phyloP scores from a whole-genome alignment of 345 rosid genomes.

The Aurinia saxatilis region DNA sequence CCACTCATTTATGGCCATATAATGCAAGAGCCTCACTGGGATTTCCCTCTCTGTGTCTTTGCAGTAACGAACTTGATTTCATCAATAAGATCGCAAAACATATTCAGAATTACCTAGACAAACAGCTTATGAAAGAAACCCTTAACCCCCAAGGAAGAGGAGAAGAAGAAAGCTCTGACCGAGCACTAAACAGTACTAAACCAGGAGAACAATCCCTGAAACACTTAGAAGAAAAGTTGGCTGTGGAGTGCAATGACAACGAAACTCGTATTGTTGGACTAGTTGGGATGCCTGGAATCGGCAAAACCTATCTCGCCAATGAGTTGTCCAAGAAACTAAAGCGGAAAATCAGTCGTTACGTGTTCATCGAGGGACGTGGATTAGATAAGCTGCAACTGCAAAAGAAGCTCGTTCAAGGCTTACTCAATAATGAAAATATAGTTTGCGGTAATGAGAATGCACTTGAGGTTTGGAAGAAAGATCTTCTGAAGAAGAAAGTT shows the following conservation, averaged over 20 bases:
- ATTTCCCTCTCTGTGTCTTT: neutral
- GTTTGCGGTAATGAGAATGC: neutral
- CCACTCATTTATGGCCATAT: neutral
- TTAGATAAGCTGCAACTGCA: neutral
- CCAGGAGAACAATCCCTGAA: neutral
- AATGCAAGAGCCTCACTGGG: neutral
- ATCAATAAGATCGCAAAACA: neutral
- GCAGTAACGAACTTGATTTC: neutral
- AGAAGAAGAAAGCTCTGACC: neutral
- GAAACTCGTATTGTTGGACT: neutral
- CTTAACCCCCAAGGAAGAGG: neutral
- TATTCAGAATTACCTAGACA: neutral
- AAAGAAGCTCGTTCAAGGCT: neutral
- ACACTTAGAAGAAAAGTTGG: neutral
- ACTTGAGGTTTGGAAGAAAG: neutral
- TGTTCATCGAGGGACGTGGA: neutral
- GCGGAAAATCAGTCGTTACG: neutral
- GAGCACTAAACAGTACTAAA: neutral
- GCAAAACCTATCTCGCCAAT: neutral
- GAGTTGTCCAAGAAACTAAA: neutral
- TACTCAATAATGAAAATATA: neutral
- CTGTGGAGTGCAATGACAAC: neutral
- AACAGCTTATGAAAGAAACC: neutral
- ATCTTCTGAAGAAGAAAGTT: neutral
- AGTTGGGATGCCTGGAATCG: conserved; percentile 6